A percentile compares a stretch with the other conserved stretches of the same genome.
Conservation (phyloP, 2,329 filamentous ascomycete species). For the Paracorniculantispora psalliotae region DNA sequence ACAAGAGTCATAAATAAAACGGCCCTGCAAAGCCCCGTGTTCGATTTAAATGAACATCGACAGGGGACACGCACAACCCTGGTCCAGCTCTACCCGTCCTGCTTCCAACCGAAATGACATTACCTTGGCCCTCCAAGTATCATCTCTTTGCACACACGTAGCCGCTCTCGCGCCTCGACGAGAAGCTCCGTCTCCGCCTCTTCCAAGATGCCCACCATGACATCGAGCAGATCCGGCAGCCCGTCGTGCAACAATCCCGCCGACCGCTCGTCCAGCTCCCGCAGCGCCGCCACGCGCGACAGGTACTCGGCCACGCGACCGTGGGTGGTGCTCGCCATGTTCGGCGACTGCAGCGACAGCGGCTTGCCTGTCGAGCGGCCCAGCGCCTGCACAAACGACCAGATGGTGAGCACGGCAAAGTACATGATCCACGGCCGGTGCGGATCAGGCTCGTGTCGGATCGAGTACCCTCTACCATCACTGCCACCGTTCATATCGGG, state of each 20-base stretch:
- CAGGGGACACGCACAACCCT: neutral
- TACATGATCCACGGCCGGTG: conserved; percentile 90
- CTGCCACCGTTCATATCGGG: no score
- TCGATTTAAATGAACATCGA: neutral
- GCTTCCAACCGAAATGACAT: neutral
- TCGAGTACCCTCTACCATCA: conserved; percentile 54
- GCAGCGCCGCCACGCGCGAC: conserved; percentile 62
- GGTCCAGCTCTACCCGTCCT: neutral
- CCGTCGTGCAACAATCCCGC: conserved; percentile 58
- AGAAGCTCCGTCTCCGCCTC: conserved; percentile 61
- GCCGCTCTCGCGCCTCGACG: conserved; percentile 66
- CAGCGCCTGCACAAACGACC: conserved; percentile 79
- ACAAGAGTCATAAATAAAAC: no score
- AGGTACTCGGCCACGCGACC: conserved; percentile 38
- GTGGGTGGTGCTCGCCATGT: conserved; percentile 30
- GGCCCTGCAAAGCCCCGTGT: no score
- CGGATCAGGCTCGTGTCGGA: conserved; percentile 72
- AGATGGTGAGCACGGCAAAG: conserved; percentile 78
- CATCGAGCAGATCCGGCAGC: conserved; percentile 41
- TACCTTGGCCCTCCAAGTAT: conserved; percentile 6
- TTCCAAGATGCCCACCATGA: conserved; percentile 36
- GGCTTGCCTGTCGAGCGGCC: conserved; percentile 50
- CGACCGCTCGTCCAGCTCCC: conserved; percentile 65
- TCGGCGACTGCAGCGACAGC: conserved; percentile 43
- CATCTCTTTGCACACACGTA: conserved; percentile 55